Evolutionary conservation across 148 eudicot genomes (phyloP).

Genomic region (Pharnaceum exiguum): DNA sequence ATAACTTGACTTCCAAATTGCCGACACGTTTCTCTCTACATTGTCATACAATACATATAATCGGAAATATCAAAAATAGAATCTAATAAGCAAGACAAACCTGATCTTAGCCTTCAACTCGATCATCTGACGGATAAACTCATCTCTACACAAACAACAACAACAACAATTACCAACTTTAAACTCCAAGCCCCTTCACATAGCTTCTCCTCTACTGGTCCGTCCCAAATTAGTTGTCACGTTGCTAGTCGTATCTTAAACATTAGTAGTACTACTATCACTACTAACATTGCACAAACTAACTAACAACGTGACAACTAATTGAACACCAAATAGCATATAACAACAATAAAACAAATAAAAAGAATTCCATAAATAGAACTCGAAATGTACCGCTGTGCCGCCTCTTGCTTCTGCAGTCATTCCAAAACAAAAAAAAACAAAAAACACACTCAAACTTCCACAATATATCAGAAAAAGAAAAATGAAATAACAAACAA

Average conservation of each 20-base stretch:
- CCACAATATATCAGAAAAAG: background rate
- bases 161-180: background rate
- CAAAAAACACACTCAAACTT: conserved; percentile 2
- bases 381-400: conserved; percentile 32
- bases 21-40: background rate
- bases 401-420: conserved; percentile 49
- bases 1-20: background rate
- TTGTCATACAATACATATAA: background rate
- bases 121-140: conserved; percentile 58
- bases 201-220: background rate
- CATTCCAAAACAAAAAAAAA: conserved; percentile 10
- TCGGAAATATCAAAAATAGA: background rate
- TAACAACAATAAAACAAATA: background rate
- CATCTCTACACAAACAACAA: conserved; percentile 45
- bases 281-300: too few species aligned
- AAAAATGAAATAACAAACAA: background rate
- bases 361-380: background rate
- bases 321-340: background rate
- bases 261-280: too few species aligned
- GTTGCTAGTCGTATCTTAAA: background rate
- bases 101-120: conserved; percentile 60
- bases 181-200: background rate
- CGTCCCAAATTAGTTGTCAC: background rate
- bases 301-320: background rate
- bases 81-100: conserved; percentile 24